Evolutionary conservation across 2,329 filamentous ascomycete genomes (phyloP).

Genomic region (Sporothrix sp.): DNA sequence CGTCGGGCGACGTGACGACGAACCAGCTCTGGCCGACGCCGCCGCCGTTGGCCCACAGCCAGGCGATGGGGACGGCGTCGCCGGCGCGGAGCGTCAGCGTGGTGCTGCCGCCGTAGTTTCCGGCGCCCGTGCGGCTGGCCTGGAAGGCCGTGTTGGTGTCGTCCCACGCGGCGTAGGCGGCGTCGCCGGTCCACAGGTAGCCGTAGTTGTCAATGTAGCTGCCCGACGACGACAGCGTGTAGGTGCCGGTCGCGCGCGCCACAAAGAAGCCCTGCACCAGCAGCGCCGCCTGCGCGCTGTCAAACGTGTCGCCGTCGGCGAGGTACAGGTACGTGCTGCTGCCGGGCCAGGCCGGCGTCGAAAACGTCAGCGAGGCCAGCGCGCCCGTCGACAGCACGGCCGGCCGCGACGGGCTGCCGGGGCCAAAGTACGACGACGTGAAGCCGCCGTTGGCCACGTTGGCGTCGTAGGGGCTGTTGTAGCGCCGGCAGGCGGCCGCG

Average conservation of each 20-base stretch:
- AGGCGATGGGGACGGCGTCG: background rate
- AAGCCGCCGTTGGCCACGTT: background rate
- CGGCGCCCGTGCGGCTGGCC: background rate
- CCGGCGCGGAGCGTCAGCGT: background rate
- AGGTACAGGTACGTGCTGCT: background rate
- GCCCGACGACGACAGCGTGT: background rate
- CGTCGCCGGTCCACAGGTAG: slow-evolving; percentile 1
- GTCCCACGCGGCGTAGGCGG: background rate
- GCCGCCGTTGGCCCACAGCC: background rate
- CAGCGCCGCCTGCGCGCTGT: background rate
- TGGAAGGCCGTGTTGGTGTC: background rate
- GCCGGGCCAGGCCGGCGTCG: background rate
- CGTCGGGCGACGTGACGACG: background rate
- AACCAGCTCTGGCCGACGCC: background rate
- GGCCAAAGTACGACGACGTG: background rate
- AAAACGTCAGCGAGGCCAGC: background rate
- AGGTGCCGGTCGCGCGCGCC: background rate
- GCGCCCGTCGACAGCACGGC: background rate
- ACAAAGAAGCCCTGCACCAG: background rate
- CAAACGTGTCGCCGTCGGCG: background rate
- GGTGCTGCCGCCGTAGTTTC: background rate
- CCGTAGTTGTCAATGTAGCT: slow-evolving; percentile 1
- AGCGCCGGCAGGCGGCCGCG: background rate
- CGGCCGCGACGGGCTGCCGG: background rate
- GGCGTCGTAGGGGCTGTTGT: background rate